phyloP scores from a whole-genome alignment of 768 basidiomycete species.

The Amanita molliuscula region DNA sequence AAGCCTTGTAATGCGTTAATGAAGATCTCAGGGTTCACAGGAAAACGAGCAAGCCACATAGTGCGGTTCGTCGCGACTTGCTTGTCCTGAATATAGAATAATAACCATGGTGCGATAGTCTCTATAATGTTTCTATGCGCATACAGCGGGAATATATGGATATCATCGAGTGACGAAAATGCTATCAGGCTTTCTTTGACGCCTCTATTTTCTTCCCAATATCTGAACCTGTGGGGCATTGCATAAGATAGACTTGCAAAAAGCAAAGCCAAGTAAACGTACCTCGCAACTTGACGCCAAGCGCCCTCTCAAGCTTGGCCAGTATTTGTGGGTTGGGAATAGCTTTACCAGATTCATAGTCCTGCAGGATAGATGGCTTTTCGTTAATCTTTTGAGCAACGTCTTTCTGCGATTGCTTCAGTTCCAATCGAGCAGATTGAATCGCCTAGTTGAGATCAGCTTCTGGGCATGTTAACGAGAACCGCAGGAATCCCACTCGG shows the following conservation, averaged over 20 bases:
- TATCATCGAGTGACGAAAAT: constrained; percentile 12
- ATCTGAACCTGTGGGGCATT: constrained; percentile 41
- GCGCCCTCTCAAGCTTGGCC: constrained; percentile 74
- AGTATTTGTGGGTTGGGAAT: constrained; percentile 83
- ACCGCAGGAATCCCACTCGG: constrained; percentile 37
- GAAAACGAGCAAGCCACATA: constrained; percentile 6
- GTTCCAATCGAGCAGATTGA: constrained; percentile 66
- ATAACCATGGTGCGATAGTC: not conserved
- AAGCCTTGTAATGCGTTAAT: not conserved
- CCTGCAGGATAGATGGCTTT: constrained; percentile 80
- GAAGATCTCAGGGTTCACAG: constrained; percentile 1
- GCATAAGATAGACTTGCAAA: constrained; percentile 6
- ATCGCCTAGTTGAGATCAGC: constrained; percentile 48
- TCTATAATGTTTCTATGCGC: constrained; percentile 1
- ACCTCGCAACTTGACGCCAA: constrained; percentile 89
- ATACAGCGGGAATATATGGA: constrained; percentile 2
- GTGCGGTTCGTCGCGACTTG: not conserved
- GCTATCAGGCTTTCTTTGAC: constrained; percentile 53
- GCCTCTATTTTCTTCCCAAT: constrained; percentile 84
- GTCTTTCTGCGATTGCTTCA: constrained; percentile 83
- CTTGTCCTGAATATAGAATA: not conserved
- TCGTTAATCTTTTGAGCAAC: constrained; percentile 90
- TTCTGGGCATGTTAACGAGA: constrained; percentile 1
- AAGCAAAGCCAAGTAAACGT: constrained; percentile 14
- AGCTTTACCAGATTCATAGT: constrained; percentile 84